These are phyloP conservation scores for Aphanomyces cochlioides DNA, from an alignment of 352 stramenopile species.

Conservation along the genomic window DNA sequence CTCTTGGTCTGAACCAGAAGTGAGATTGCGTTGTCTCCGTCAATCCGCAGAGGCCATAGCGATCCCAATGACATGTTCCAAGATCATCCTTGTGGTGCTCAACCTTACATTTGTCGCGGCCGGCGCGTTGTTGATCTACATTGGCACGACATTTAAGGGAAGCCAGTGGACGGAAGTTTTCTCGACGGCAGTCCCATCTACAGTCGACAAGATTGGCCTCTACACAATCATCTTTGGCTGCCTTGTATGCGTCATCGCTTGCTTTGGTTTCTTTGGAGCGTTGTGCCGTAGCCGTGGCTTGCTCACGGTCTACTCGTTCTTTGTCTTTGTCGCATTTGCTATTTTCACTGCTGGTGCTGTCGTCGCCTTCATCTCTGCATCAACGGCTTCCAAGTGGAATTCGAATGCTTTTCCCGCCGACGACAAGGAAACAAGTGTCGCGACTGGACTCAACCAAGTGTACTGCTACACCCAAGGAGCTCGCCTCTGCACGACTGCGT, in stretches of 20 bases:
- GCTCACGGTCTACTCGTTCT: conserved; percentile 51
- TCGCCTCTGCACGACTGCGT: conserved; percentile 63
- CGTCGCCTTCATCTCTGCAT: conserved; percentile 43
- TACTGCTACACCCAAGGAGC: conserved; percentile 75
- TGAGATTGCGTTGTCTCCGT: neutral
- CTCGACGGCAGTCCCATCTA: conserved; percentile 38
- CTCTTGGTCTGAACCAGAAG: too few species aligned
- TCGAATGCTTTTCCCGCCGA: conserved; percentile 48
- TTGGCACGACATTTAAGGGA: conserved; percentile 48
- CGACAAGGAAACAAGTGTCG: conserved; percentile 46
- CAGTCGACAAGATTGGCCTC: conserved; percentile 44
- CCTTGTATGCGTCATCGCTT: conserved; percentile 54
- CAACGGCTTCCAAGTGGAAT: conserved; percentile 49
- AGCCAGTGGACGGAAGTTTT: conserved; percentile 77
- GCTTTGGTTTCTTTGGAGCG: conserved; percentile 54
- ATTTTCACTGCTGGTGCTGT: conserved; percentile 53
- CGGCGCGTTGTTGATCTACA: conserved; percentile 62
- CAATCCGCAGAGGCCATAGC: conserved; percentile 16
- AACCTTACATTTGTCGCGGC: conserved; percentile 69
- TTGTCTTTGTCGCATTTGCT: conserved; percentile 58
- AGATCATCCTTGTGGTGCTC: conserved; percentile 50
- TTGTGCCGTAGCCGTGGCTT: conserved; percentile 54
- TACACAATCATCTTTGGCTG: conserved; percentile 48
- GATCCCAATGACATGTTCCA: conserved; percentile 23
- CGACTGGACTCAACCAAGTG: conserved; percentile 55